Base-by-base conservation (phyloP, 371 early-diverging fungal species). In the Parasitella parasitica region DNA sequence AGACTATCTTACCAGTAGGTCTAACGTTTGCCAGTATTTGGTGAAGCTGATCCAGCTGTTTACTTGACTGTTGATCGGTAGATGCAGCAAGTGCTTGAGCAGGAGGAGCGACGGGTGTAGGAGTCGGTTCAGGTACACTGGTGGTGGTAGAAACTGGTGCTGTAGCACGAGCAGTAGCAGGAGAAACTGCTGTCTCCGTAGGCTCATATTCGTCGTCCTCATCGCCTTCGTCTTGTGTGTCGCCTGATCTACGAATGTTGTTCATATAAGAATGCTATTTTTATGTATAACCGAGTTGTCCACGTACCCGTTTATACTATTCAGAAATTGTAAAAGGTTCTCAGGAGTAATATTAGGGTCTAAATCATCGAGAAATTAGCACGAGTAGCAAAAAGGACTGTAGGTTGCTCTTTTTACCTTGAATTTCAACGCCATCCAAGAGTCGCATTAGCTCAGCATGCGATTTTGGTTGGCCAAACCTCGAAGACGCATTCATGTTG, bases 281-380 rank as follows among this genome's bases (percentile, higher is more conserved):
- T 7, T 13, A 18, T 30, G 11, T n/a, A 35, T 11, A 3, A 28
- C 3, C 28, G 30, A 22, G 43, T 9, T 26, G 9, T 24, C 16
- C 6, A 43, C 27, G 38, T 75, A 72, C 39, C 78, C 75, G 32
- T 76, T 78, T 32, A 76, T 77, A 30, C 70, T 74, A 43, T 78
- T 76, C 9, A 82, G 66, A 34, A 76, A 78, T 36, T 82, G 80
- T 48, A 78, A 66, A 16, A 82, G 51, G 18, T 82, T 77, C 37
- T 82, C 83, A n/a, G 73, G 77, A 9, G 81, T 75, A 35, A 77
- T 59, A 20, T 60, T 71, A 18, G 66, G 62, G 64, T 64, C 74
- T 72, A 16, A 30, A 43, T 9, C 27, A 6, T 20, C 16, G 20
- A 36, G 15, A 36, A 28, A 22, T 59, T 41, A 53, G n/a, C 39